phyloP scores from a whole-genome alignment of 2,329 filamentous ascomycete genomes.

The Hirsutella thompsonii region DNA sequence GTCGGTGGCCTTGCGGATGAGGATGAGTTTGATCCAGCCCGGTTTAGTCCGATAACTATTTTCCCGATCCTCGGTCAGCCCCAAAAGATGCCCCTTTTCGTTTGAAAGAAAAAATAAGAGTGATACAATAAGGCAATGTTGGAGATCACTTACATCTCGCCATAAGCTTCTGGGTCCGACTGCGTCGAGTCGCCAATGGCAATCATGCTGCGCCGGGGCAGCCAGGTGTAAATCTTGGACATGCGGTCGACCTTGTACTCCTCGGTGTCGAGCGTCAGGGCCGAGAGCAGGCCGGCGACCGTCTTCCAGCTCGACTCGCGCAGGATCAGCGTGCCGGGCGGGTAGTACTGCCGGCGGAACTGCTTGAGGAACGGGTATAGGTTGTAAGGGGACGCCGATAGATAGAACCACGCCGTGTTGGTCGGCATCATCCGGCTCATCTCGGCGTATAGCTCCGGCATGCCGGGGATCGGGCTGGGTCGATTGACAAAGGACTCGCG shows the following conservation, averaged over 20 bases:
- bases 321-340: slow-evolving; percentile 67
- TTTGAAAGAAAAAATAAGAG: too few species aligned
- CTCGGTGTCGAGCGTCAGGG: slow-evolving; percentile 67
- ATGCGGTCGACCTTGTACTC: slow-evolving; percentile 79
- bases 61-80: slow-evolving; percentile 5
- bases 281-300: slow-evolving; percentile 63
- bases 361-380: slow-evolving; percentile 73
- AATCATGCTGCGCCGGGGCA: slow-evolving; percentile 69
- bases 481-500: slow-evolving; percentile 71
- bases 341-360: slow-evolving; percentile 62
- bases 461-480: slow-evolving; percentile 58
- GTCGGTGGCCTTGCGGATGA: slow-evolving; percentile 73
- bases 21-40: slow-evolving; percentile 70
- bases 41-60: slow-evolving; percentile 48
- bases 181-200: slow-evolving; percentile 87
- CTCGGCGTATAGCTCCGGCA: slow-evolving; percentile 71
- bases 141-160: slow-evolving; percentile 51
- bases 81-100: too few species aligned
- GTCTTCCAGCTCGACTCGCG: slow-evolving; percentile 82
- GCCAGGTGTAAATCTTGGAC: slow-evolving; percentile 62
- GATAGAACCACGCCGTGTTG: slow-evolving; percentile 75
- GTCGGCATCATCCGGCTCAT: slow-evolving; percentile 40
- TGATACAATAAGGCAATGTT: too few species aligned
- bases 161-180: slow-evolving; percentile 82
- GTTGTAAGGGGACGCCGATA: slow-evolving; percentile 89